These are phyloP conservation scores for Brettanomyces bruxellensis DNA, from an alignment of 805 yeast genomes.

Conservation along the genomic window DNA sequence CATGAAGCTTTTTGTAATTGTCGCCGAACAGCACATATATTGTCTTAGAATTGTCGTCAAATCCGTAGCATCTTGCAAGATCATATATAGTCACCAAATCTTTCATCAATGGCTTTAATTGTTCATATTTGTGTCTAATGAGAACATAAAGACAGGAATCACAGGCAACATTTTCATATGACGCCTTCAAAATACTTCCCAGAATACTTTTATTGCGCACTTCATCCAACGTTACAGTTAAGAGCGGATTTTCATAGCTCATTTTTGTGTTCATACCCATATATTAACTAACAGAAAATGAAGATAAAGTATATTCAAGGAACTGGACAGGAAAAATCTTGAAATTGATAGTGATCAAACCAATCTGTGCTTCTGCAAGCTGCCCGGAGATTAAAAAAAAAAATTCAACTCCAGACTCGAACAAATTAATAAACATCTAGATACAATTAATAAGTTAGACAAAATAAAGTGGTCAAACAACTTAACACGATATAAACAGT, in stretches of 20 bases:
- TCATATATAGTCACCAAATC: conserved; percentile 9
- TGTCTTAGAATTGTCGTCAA: background rate
- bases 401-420: no score
- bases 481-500: no score
- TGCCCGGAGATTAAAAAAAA: no score
- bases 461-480: no score
- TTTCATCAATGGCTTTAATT: conserved; percentile 4
- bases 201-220: background rate
- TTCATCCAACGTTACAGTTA: background rate
- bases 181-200: background rate
- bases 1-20: conserved; percentile 2
- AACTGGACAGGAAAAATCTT: background rate
- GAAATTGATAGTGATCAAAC: no score
- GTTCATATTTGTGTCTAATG: conserved; percentile 13
- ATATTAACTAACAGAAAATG: background rate
- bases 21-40: conserved; percentile 8
- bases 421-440: no score
- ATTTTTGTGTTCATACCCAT: background rate
- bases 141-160: background rate
- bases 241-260: conserved; percentile 1
- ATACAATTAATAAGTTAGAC: no score
- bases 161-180: background rate
- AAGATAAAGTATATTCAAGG: background rate
- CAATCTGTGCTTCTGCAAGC: no score
- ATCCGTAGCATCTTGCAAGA: conserved; percentile 10